phyloP scores from a whole-genome alignment of 139 green algal genomes.

The Closterium sp. region DNA sequence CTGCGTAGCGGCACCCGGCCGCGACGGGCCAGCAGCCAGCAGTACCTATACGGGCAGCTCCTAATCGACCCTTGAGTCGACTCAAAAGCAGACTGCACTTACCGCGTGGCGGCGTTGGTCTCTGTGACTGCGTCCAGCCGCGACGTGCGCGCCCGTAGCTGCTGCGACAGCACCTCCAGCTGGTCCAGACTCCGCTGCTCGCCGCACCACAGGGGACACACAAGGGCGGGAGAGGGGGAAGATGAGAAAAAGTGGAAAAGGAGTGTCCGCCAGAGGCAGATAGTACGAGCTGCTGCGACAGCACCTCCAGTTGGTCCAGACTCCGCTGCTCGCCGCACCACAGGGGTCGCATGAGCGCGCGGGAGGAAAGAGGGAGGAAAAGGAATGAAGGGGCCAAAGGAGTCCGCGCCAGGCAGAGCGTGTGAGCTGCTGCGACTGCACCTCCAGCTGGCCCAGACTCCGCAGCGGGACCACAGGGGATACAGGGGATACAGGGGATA shows the following conservation, averaged over 20 bases:
- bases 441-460: too few relatives aligned
- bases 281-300: constrained; percentile 49
- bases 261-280: too few relatives aligned
- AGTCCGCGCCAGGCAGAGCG: too few relatives aligned
- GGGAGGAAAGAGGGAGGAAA: not conserved
- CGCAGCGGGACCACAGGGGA: too few relatives aligned
- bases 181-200: constrained; percentile 32
- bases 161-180: constrained; percentile 35
- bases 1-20: constrained; percentile 9
- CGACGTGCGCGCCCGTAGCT: constrained; percentile 28
- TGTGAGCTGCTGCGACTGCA: too few relatives aligned
- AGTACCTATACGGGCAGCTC: too few relatives aligned
- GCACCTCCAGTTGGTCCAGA: constrained; percentile 31
- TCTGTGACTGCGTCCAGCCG: constrained; percentile 19
- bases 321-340: constrained; percentile 4
- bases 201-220: not conserved
- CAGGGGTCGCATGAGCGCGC: too few relatives aligned
- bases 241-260: constrained; percentile 5
- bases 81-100: not conserved
- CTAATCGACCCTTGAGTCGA: too few relatives aligned
- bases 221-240: too few relatives aligned
- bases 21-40: too few relatives aligned
- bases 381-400: too few relatives aligned
- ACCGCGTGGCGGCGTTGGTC: constrained; percentile 22
- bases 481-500: too few relatives aligned